A percentile compares a stretch with the other conserved stretches of the same genome.
Evolutionary conservation across 495 filamentous ascomycete genomes (phyloP).

Genomic region (Trichoderma asperelloides): DNA sequence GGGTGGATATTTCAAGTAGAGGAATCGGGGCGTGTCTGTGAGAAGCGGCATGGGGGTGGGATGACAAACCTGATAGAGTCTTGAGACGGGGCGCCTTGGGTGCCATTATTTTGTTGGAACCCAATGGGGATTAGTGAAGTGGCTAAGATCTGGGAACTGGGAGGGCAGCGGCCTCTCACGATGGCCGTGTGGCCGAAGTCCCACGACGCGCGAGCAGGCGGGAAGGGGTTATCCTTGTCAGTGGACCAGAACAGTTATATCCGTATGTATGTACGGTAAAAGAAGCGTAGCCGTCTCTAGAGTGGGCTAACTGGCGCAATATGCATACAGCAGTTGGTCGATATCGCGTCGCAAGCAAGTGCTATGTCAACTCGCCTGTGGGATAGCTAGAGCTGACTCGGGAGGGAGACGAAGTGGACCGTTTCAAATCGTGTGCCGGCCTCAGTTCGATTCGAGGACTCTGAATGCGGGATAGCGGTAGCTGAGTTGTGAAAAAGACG

Average conservation of each 20-base stretch:
- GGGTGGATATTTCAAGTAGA: slow-evolving; percentile 19
- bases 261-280: not conserved
- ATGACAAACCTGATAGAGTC: slow-evolving; percentile 43
- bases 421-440: not conserved
- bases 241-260: not conserved
- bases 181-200: slow-evolving; percentile 6
- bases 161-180: slow-evolving; percentile 6
- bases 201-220: slow-evolving; percentile 3
- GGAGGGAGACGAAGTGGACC: not conserved
- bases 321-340: not conserved
- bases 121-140: slow-evolving; percentile 3
- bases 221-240: slow-evolving; percentile 1
- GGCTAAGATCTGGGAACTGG: not conserved
- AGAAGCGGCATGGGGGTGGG: slow-evolving; percentile 18
- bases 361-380: not conserved
- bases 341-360: not conserved
- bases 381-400: not conserved
- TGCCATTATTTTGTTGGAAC: slow-evolving; percentile 28
- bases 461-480: not conserved
- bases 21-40: slow-evolving; percentile 18
- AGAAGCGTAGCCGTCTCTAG: not conserved
- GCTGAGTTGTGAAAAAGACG: not conserved
- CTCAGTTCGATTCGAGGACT: not conserved
- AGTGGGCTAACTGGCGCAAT: not conserved
- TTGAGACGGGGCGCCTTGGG: slow-evolving; percentile 45